A percentile compares a stretch with the other conserved stretches of the same genome.
These are phyloP conservation scores for Marchantia polymorpha DNA, from an alignment of 225 moss, liverwort and hornwort genomes.

Conservation along the genomic window DNA sequence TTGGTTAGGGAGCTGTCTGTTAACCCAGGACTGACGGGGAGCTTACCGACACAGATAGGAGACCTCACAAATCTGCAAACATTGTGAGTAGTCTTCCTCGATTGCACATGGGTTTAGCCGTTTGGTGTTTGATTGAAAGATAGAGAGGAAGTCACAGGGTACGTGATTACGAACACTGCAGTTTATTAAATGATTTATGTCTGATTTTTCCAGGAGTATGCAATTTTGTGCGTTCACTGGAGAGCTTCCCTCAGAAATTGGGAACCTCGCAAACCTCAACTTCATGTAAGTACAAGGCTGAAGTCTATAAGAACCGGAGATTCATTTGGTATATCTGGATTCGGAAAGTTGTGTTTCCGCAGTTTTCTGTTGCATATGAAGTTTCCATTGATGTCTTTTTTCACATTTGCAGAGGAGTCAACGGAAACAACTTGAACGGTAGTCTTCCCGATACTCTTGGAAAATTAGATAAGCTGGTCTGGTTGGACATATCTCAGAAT, in stretches of 20 bases:
- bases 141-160: background rate
- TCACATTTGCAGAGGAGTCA: constrained; percentile 29
- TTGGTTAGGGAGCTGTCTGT: constrained; percentile 33
- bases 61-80: background rate
- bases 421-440: constrained; percentile 28
- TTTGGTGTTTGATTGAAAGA: no score
- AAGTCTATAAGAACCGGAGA: background rate
- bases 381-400: background rate
- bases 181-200: background rate
- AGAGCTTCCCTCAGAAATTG: constrained; percentile 17
- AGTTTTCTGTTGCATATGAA: background rate
- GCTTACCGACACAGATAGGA: constrained; percentile 25
- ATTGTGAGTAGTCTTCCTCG: constrained; percentile 20
- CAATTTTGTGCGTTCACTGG: constrained; percentile 31
- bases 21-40: constrained; percentile 20
- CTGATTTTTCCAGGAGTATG: constrained; percentile 30
- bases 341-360: no score
- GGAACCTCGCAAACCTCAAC: background rate
- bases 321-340: background rate
- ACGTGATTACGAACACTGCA: background rate
- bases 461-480: constrained; percentile 4
- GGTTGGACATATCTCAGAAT: constrained; percentile 42
- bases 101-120: background rate
- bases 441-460: constrained; percentile 28
- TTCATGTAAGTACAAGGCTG: constrained; percentile 31